Evolutionary conservation across 345 rosid species (phyloP), one percentile per base, ranked within the genome.

Genomic region (Camelina hispida): DNA sequence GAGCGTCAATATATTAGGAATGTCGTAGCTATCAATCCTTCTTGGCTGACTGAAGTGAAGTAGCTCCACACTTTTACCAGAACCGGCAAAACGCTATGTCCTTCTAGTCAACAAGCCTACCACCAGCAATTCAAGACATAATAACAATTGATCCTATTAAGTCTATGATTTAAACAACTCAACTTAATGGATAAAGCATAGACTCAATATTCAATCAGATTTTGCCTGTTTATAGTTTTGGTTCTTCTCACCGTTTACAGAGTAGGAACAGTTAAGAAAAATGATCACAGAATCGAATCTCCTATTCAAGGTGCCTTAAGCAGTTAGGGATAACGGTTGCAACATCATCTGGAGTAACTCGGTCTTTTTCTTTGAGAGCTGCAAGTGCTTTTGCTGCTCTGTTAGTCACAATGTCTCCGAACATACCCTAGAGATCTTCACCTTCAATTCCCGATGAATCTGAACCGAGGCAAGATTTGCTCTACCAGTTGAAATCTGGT

Each of bases 311-410:
- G 76, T 95, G 99, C 85, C 99, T 90, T 68, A 95, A 85, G 74
- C 99, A 92, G 75, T 92, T 92, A 69, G 99, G 97, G 37, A 95
- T 95, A 71, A 95, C 99, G 3, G 97, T 92, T 17, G 97, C 97
- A 53, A 95, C 84, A 79, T 95, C 97, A 64, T 95, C 99, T 0
- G 97, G 80, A 51, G 86, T 84, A 11, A 92, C 97, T 30, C 73
- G 67, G 55, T 92, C 96, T 82, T 92, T 90, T 62, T 91, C 93
- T 81, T 90, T 95, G 17, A 95, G 81, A 70, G 97, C 84, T 25
- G 96, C 97, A 64, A 95, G 87, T 73, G 97, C 96, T 83, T 95
- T 90, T 3, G 97, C 97, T 38, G 97, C 97, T 85, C 99, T 90
- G 58, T 95, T 95, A n/a, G 89, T 87, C 73, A 90, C 97, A 4